Evolutionary conservation across 345 rosid genomes (phyloP), one percentile per base, ranked within the genome.

Genomic region (Citrus maxima): DNA sequence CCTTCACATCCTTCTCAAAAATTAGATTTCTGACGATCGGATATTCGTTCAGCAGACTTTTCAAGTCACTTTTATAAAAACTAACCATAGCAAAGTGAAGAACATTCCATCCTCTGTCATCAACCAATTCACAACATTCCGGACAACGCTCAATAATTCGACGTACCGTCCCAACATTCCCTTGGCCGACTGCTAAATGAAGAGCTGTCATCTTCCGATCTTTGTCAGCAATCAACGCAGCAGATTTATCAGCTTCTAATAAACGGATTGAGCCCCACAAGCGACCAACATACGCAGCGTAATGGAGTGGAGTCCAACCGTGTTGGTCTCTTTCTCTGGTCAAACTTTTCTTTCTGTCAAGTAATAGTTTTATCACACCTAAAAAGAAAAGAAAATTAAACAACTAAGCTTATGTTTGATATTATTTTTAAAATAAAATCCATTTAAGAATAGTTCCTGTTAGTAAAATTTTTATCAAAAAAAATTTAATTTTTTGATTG

Each of bases 141-240:
- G 58, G 59, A 49, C 25, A 70, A 2, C 1, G 1, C 0, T 35
- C 16, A 6, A 70, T 25, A n/a, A 70, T 24, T 8, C 0, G 0
- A 0, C 0, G 0, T 0, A 49, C 28, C 0, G 7, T 1, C 2
- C 3, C 0, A 6, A 0, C 0, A 16, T 42, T 0, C 0, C 58
- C 58, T 46, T 25, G 58, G 58, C 58, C 32, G 34, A n/a, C 73
- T 69, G 73, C 73, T 24, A 70, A 24, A 27, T 70, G 73, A 25
- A 70, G 34, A 25, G 73, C n/a, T 10, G 54, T 40, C 58, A 70
- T 70, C 37, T 49, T 46, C n/a, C 25, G n/a, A 49, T 70, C 73
- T 25, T 49, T 0, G 37, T 70, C 73, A 49, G 2, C 14, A 49
- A 40, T 40, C 3, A 8, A 3, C 8, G 72, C 72, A 68, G 1